A percentile compares a stretch with the other conserved stretches of the same genome.
These are phyloP conservation scores for Botryotinia convoluta DNA, from an alignment of 2,329 filamentous ascomycete genomes.

Conservation along the genomic window DNA sequence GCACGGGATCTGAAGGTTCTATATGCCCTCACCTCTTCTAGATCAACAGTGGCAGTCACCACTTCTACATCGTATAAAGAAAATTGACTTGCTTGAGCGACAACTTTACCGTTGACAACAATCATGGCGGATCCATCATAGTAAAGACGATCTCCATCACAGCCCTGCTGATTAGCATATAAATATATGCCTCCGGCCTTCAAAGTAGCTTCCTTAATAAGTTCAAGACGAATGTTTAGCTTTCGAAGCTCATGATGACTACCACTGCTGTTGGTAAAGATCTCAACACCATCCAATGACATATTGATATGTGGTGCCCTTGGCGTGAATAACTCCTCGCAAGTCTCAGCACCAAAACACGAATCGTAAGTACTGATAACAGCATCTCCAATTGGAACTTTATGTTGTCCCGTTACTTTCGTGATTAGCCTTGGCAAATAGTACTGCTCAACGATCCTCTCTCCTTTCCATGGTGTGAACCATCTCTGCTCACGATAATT, in stretches of 20 bases:
- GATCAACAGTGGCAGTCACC: constrained; percentile 61
- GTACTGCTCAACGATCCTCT: constrained; percentile 60
- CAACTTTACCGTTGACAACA: constrained; percentile 56
- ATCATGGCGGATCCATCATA: constrained; percentile 60
- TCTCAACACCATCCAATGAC: constrained; percentile 68
- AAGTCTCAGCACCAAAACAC: constrained; percentile 62
- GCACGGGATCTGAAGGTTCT: constrained; percentile 41
- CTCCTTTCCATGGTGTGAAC: constrained; percentile 61
- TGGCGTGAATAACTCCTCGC: constrained; percentile 62
- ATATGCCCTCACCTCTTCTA: constrained; percentile 67
- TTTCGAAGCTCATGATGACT: constrained; percentile 68
- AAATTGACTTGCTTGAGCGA: constrained; percentile 54
- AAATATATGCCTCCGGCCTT: constrained; percentile 59
- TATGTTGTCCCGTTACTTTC: constrained; percentile 49
- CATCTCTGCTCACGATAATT: constrained; percentile 61
- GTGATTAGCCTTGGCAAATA: constrained; percentile 57
- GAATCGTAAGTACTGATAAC: constrained; percentile 54
- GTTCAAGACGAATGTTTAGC: constrained; percentile 58
- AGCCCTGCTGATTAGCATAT: constrained; percentile 61
- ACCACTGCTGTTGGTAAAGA: constrained; percentile 68
- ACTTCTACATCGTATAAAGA: constrained; percentile 59
- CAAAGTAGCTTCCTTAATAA: constrained; percentile 65
- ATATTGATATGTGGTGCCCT: constrained; percentile 50
- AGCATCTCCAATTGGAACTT: constrained; percentile 59
- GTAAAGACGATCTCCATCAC: constrained; percentile 56